phyloP scores from a whole-genome alignment of 2,329 filamentous ascomycete genomes.

The Aspergillus sp. region DNA sequence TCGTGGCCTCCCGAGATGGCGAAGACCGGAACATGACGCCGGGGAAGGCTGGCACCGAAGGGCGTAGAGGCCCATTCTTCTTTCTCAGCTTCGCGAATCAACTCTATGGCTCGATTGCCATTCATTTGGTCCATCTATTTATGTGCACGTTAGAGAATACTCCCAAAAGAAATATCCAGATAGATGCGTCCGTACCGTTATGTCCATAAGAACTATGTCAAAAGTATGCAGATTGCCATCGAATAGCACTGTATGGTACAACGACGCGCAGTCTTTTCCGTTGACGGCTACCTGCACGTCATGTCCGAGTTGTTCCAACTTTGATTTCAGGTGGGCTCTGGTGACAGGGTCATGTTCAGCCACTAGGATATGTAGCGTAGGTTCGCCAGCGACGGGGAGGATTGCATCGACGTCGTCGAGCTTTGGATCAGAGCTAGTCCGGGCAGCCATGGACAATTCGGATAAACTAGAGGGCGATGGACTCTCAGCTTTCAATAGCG shows the following conservation, averaged over 20 bases:
- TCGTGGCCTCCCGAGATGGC: conserved; percentile 74
- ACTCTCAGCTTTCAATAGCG: background rate
- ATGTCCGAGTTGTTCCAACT: conserved; percentile 75
- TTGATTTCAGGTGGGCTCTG: conserved; percentile 75
- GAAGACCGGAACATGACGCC: conserved; percentile 70
- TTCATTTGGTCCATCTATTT: conserved; percentile 87
- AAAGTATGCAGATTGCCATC: background rate
- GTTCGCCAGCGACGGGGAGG: background rate
- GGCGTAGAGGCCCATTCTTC: conserved; percentile 30
- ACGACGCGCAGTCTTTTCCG: conserved; percentile 69
- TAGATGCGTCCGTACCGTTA: background rate
- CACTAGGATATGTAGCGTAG: conserved; percentile 59
- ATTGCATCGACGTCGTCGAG: background rate
- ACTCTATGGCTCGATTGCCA: conserved; percentile 75
- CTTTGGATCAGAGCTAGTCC: background rate
- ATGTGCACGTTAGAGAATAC: background rate
- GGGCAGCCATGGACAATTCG: background rate
- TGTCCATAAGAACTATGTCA: background rate
- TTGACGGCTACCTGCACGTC: conserved; percentile 72
- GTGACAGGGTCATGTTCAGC: conserved; percentile 90
- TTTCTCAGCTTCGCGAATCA: conserved; percentile 71
- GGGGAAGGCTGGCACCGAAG: background rate
- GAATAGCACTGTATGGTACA: background rate
- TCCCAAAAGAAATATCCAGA: background rate
- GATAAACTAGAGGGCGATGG: background rate